phyloP scores from a whole-genome alignment of 306 rosid species.

The Malus sylvestris region DNA sequence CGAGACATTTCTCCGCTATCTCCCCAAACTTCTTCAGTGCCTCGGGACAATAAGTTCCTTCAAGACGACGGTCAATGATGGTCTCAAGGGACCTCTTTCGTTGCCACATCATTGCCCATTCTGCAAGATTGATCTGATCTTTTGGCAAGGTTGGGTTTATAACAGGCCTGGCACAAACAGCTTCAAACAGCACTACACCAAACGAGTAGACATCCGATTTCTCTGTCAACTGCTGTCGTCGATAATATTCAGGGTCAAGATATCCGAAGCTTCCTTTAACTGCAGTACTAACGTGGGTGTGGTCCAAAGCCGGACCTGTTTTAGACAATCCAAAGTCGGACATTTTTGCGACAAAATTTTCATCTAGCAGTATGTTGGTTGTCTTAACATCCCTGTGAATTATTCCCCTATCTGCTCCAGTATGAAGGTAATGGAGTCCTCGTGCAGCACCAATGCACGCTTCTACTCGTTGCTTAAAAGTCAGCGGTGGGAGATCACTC shows the following conservation, averaged over 20 bases:
- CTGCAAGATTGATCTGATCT: conserved; percentile 92
- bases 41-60: conserved; percentile 52
- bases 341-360: conserved; percentile 85
- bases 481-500: conserved; percentile 60
- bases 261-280: conserved; percentile 97
- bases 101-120: conserved; percentile 97
- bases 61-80: conserved; percentile 56
- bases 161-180: conserved; percentile 82
- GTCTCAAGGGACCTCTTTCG: conserved; percentile 53
- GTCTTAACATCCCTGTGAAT: conserved; percentile 97
- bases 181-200: conserved; percentile 88
- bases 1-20: conserved; percentile 89
- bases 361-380: conserved; percentile 80
- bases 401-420: conserved; percentile 85
- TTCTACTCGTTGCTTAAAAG: conserved; percentile 86
- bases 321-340: conserved; percentile 89
- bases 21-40: conserved; percentile 71
- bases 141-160: conserved; percentile 87
- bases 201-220: conserved; percentile 93
- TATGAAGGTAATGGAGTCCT: conserved; percentile 95
- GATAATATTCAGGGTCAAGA: conserved; percentile 87
- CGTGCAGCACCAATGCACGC: conserved; percentile 92
- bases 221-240: conserved; percentile 90
- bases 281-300: conserved; percentile 94
- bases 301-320: conserved; percentile 83